Percentiles rank a stretch among this genome's conserved stretches.
Conservation (phyloP, 148 eudicot species). For the Suaeda aralocaspica region DNA sequence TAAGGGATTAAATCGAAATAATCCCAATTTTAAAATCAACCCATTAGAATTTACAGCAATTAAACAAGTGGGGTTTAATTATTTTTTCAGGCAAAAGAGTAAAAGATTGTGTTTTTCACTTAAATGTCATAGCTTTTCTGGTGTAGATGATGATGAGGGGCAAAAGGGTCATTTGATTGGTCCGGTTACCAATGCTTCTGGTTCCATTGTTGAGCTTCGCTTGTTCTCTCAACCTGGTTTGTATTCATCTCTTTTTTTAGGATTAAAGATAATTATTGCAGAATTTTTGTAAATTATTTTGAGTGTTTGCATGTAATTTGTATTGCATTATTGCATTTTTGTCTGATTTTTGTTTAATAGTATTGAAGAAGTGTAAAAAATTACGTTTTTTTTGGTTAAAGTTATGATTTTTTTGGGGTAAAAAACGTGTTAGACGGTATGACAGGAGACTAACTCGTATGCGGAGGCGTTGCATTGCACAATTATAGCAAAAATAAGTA, state of each 20-base stretch:
- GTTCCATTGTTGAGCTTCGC: slow-evolving; percentile 61
- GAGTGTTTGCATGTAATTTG: too few relatives aligned
- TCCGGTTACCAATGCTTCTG: slow-evolving; percentile 49
- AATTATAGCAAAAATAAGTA: too few relatives aligned
- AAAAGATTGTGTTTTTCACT: slow-evolving; percentile 22
- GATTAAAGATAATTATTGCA: too few relatives aligned
- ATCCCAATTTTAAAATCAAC: slow-evolving; percentile 2
- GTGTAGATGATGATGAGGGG: slow-evolving; percentile 24
- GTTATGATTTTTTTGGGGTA: too few relatives aligned
- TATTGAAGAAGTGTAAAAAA: too few relatives aligned
- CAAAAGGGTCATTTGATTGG: slow-evolving; percentile 46
- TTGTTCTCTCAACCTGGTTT: slow-evolving; percentile 52
- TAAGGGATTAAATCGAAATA: slow-evolving; percentile 6
- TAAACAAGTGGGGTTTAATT: slow-evolving; percentile 37
- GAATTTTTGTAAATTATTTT: too few relatives aligned
- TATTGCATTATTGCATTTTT: too few relatives aligned
- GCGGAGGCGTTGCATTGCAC: too few relatives aligned
- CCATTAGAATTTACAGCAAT: slow-evolving; percentile 4
- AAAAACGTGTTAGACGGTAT: too few relatives aligned
- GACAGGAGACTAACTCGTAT: too few relatives aligned
- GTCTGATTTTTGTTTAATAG: too few relatives aligned
- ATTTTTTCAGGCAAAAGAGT: slow-evolving; percentile 21
- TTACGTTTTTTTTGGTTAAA: too few relatives aligned
- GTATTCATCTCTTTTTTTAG: not conserved
- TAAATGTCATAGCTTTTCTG: slow-evolving; percentile 23